Conservation (phyloP, 176 grass and related monocot genomes). For the Cocos nucifera region DNA sequence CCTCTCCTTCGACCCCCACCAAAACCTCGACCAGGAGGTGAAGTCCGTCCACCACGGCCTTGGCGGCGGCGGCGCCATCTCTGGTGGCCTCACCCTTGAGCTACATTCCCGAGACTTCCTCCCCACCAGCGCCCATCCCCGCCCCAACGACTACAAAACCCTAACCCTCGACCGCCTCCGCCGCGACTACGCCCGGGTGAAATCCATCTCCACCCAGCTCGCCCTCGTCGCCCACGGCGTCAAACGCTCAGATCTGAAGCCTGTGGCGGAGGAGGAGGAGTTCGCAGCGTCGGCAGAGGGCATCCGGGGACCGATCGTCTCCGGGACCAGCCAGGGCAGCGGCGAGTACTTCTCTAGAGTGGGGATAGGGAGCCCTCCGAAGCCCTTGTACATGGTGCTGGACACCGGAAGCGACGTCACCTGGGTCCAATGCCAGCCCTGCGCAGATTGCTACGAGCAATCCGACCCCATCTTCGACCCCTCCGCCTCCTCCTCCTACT, state of each 20-base stretch:
- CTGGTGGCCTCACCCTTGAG: slow-evolving; percentile 15
- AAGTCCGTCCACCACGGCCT: slow-evolving; percentile 7
- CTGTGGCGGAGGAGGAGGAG: neutral
- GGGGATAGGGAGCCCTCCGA: neutral
- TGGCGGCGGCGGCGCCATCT: neutral
- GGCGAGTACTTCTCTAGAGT: neutral
- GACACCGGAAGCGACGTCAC: slow-evolving; percentile 97
- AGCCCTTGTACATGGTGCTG: slow-evolving; percentile 63
- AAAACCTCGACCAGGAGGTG: slow-evolving; percentile 22
- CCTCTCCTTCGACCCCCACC: slow-evolving; percentile 31
- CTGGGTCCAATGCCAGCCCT: slow-evolving; percentile 91
- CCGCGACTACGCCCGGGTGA: slow-evolving; percentile 51
- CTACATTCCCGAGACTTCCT: slow-evolving; percentile 73
- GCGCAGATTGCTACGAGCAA: slow-evolving; percentile 90
- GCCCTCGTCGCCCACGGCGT: slow-evolving; percentile 39
- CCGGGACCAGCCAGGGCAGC: neutral
- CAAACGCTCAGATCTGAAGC: slow-evolving; percentile 22
- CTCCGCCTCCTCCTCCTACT: slow-evolving; percentile 43
- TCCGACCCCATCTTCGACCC: slow-evolving; percentile 79
- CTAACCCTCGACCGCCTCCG: slow-evolving; percentile 42
- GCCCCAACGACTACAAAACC: slow-evolving; percentile 35
- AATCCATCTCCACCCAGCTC: slow-evolving; percentile 30
- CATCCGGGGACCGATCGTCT: neutral
- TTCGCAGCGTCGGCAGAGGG: slow-evolving; percentile 1
- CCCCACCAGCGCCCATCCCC: slow-evolving; percentile 19